These are phyloP conservation scores for Euphrasia arctica DNA, from an alignment of 305 asterid genomes.

Conservation along the genomic window DNA sequence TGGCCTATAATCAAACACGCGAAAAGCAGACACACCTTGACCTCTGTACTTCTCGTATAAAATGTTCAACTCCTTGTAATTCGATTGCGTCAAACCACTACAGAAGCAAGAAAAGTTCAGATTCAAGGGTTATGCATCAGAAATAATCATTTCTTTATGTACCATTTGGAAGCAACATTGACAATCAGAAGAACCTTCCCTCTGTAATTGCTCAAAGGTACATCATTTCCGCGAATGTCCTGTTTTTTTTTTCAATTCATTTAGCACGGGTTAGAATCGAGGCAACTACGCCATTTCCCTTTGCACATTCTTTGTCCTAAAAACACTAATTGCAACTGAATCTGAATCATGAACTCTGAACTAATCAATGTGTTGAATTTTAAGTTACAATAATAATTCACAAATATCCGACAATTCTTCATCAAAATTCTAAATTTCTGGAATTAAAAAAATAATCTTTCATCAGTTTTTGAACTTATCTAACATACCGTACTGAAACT, in stretches of 20 bases:
- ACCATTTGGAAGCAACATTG: slow-evolving; percentile 92
- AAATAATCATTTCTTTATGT: not conserved
- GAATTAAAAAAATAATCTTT: too few species aligned
- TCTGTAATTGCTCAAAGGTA: slow-evolving; percentile 57
- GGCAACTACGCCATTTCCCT: too few species aligned
- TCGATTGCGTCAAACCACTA: slow-evolving; percentile 75
- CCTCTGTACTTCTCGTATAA: slow-evolving; percentile 71
- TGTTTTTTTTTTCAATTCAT: slow-evolving; percentile 31
- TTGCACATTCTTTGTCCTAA: too few species aligned
- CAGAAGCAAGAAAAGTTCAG: slow-evolving; percentile 1
- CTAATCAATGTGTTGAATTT: too few species aligned
- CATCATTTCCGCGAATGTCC: slow-evolving; percentile 76
- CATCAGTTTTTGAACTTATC: too few species aligned
- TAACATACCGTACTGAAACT: too few species aligned
- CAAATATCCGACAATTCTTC: too few species aligned
- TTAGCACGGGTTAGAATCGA: slow-evolving; percentile 2
- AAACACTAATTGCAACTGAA: not conserved
- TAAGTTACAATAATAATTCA: too few species aligned
- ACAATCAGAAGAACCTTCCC: slow-evolving; percentile 83
- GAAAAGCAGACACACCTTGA: slow-evolving; percentile 48
- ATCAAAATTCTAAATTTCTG: too few species aligned
- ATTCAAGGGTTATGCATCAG: too few species aligned
- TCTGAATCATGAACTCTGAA: too few species aligned
- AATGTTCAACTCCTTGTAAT: slow-evolving; percentile 74
- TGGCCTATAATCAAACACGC: slow-evolving; percentile 7